Percentiles rank a stretch among this genome's conserved stretches.
Conservation (phyloP, 257 asterid species). For the Cinchona pubescens region DNA sequence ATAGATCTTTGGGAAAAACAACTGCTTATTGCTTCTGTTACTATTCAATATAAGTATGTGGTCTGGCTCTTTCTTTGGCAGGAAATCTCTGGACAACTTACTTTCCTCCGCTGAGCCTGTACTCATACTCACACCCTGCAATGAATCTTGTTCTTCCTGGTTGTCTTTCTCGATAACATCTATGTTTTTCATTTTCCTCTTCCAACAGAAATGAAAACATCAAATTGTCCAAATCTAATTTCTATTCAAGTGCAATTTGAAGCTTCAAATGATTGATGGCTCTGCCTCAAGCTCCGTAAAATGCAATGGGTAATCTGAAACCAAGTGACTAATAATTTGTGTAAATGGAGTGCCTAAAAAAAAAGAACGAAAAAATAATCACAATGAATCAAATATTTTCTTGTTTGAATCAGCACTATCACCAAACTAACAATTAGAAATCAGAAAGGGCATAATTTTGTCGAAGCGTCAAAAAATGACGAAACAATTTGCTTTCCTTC, state of each 20-base stretch:
- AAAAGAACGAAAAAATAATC: not conserved
- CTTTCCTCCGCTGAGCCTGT: conserved; percentile 30
- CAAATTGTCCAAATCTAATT: conserved; percentile 13
- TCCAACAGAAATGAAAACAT: conserved; percentile 30
- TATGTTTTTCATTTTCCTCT: conserved; percentile 43
- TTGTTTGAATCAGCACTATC: not conserved
- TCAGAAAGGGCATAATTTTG: not conserved
- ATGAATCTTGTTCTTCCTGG: conserved; percentile 29
- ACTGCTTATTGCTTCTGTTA: conserved; percentile 37
- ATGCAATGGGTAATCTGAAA: not conserved
- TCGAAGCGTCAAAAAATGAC: not conserved
- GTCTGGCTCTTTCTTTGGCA: conserved; percentile 24
- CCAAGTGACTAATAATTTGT: not conserved
- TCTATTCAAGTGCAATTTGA: not conserved
- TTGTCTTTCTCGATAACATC: conserved; percentile 32
- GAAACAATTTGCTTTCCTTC: not conserved
- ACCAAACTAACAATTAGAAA: not conserved
- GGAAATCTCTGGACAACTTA: conserved; percentile 23
- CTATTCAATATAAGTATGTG: conserved; percentile 21
- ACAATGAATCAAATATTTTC: not conserved
- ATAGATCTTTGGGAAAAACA: conserved; percentile 34
- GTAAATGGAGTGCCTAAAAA: not conserved
- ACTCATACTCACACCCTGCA: conserved; percentile 30
- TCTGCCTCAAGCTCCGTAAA: not conserved
- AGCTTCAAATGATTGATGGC: not conserved